Evolutionary conservation across 305 asterid species (phyloP).

Genomic region (Fraxinus velutina): DNA sequence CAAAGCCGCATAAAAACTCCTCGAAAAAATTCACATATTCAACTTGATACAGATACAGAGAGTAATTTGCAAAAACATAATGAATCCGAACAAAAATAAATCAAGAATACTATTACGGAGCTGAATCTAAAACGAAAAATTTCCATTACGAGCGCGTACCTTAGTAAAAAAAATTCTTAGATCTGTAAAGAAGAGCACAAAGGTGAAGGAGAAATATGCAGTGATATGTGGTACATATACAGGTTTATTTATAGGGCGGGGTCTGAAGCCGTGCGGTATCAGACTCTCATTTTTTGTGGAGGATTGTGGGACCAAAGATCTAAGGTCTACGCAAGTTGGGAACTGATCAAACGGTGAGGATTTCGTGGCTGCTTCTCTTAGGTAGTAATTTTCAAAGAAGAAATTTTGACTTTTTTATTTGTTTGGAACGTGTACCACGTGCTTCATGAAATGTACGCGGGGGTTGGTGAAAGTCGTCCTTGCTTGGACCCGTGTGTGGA

Average conservation of each 20-base stretch:
- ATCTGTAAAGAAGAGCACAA: neutral
- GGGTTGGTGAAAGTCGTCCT: conserved; percentile 17
- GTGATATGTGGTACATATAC: neutral
- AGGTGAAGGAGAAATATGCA: neutral
- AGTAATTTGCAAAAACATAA: neutral
- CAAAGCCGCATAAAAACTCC: neutral
- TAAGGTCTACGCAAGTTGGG: neutral
- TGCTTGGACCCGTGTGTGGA: neutral
- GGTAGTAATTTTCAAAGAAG: neutral
- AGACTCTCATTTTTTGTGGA: neutral
- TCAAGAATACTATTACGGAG: neutral
- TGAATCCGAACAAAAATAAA: neutral
- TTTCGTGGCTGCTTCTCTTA: neutral
- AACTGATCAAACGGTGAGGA: conserved; percentile 16
- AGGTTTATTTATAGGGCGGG: neutral
- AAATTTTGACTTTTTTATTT: neutral
- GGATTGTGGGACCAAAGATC: neutral
- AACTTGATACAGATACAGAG: neutral
- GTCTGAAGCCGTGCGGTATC: neutral
- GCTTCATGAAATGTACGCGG: conserved; percentile 17
- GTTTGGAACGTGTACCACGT: conserved; percentile 15
- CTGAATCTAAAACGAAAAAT: neutral
- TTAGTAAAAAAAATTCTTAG: neutral
- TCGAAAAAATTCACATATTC: neutral
- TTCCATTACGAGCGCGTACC: neutral